Base-by-base conservation (phyloP, 1,284 basidiomycete genomes). In the Moesziomyces globuligerus region DNA sequence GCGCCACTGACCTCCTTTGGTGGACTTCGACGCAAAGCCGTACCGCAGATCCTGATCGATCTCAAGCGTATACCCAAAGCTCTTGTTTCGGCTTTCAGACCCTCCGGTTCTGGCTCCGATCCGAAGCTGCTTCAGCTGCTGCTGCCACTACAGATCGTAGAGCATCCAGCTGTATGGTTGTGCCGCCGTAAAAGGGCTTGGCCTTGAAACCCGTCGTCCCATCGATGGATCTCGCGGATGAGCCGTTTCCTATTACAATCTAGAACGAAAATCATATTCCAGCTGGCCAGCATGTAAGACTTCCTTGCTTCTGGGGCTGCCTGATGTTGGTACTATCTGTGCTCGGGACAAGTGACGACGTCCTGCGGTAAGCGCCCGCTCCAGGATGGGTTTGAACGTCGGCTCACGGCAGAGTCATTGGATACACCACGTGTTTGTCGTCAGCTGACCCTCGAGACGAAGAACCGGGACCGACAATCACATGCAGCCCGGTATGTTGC, bases 91-190 rank as follows among this genome's bases (percentile, higher is more conserved):
- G n/a, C 15, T 1, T 7, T 34, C 32, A 17, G 32, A 11, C 7
- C 32, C 2, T 34, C 15, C 5, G 4, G 13, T 17, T 13, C 5
- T 7, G 10, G 17, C 15, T 17, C 32, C 7, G 15, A 17, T 13
- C 15, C 32, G 15, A 34, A n/a, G 1, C 4, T 48, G 13, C 24
- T 62, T 8, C 50, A 55, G 4, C 44, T 59, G 7, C 51, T 38
- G 3, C 32, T 62, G 21, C 66, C 66, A 18, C 24, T 69, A 11
- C 40, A 40, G 38, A 59, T 62, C 21, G 39, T 55, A 42, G 55
- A 62, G 25, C 23, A 62, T 21, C 58, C 59, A 13, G 34, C 55
- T 18, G 44, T 69, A 15, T 69, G 66, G 66, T 45, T 69, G 1
- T 69, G 66, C 46, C 54, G 51, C 32, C 54, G 59, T 23, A 20